These are phyloP conservation scores for Coemansia sp. DNA, from an alignment of 192 early-diverging fungal species.

Conservation along the genomic window DNA sequence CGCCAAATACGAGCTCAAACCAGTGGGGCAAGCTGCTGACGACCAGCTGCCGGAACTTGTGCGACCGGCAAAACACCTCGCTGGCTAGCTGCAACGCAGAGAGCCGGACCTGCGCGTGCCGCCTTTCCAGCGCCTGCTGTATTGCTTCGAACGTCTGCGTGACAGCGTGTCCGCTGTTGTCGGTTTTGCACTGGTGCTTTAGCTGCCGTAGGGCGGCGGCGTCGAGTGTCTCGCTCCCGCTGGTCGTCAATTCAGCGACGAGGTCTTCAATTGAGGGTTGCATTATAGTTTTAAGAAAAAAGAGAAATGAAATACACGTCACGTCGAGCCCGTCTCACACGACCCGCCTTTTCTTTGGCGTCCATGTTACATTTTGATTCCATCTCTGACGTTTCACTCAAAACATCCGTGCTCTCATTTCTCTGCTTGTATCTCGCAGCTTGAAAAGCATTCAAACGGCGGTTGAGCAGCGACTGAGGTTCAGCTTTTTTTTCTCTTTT, in stretches of 20 bases:
- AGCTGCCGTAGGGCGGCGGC: slow-evolving; percentile 10
- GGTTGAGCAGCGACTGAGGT: background rate
- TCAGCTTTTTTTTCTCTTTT: background rate
- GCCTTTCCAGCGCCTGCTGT: slow-evolving; percentile 12
- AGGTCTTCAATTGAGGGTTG: slow-evolving; percentile 8
- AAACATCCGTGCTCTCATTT: too few relatives aligned
- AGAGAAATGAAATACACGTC: background rate
- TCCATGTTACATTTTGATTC: too few relatives aligned
- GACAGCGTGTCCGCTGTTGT: background rate
- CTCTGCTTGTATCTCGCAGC: background rate
- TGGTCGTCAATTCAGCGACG: slow-evolving; percentile 25
- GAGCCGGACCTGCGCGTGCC: slow-evolving; percentile 58
- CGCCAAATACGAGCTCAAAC: slow-evolving; percentile 57
- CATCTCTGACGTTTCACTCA: too few relatives aligned
- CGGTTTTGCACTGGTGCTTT: slow-evolving; percentile 20
- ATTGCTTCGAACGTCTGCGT: slow-evolving; percentile 3
- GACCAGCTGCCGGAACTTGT: slow-evolving; percentile 59
- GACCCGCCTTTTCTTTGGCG: too few relatives aligned
- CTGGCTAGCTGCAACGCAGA: slow-evolving; percentile 58
- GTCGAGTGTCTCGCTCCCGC: slow-evolving; percentile 20
- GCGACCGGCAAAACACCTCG: slow-evolving; percentile 64
- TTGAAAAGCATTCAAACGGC: too few relatives aligned
- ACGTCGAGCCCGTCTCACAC: background rate
- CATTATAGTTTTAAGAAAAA: slow-evolving; percentile 8
- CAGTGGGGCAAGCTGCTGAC: slow-evolving; percentile 55